Base-by-base conservation (phyloP, 2,329 filamentous ascomycete genomes). In the Penicillium sp. region DNA sequence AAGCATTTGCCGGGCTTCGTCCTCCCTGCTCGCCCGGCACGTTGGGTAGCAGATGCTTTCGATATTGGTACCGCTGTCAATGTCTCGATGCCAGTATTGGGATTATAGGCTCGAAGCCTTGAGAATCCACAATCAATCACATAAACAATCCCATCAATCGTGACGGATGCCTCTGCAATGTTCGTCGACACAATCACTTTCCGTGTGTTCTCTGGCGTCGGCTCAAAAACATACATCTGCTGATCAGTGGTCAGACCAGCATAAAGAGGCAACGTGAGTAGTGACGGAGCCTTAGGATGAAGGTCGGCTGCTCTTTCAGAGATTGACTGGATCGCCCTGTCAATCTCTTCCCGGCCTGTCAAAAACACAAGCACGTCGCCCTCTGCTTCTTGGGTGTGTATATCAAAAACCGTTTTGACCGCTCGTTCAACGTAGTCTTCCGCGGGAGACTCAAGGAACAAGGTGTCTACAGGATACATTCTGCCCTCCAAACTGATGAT, bases 151-250 rank as follows among this genome's bases (percentile, higher is more conserved):
- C 88, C 89, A 37, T 93, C 84, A 40, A 97, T 94, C 11, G 93
- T 97, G 29, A 98, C 85, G 2, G 88, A 95, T 4, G 93, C 91
- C 71, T 98, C 93, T 9, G 93, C 89, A 50, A 97, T 96, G 61
- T 97, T 97, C 43, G 93, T 97, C 3, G 87, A 85, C 51, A 96
- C 83, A 23, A 98, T 86, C 26, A 96, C 86, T 61, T 97, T 97
- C 28, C 93, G 79, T 1, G 83, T 90, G 43, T 90, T 84, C 45
- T 87, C 82, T 0, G 87, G 81, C 2, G 89, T 73, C 38, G 85
- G 81, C 55, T 95, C 88, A 60, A 97, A 97, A 27, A 97, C 85
- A 51, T 90, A 90, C 81, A 95, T 91, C 60, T 97, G 93, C 58
- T 96, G 83, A 50, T 96, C 90, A 7, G 85, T 88, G 2, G 88